Evolutionary conservation across 345 rosid species (phyloP).

Genomic region (Ceriops tagal): DNA sequence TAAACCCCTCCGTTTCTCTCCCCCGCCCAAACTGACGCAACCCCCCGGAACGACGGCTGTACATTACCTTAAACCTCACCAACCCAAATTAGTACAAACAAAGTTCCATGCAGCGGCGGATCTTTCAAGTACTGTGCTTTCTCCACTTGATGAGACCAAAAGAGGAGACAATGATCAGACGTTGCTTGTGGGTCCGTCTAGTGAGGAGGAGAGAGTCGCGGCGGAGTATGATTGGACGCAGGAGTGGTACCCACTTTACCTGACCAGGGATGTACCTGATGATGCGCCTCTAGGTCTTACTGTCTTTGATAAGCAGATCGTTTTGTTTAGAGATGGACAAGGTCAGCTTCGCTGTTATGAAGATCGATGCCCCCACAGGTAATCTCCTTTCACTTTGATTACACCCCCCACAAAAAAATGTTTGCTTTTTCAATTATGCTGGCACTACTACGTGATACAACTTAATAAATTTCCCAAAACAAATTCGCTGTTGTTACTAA

Average conservation of each 20-base stretch:
- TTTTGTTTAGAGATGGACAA: constrained; percentile 68
- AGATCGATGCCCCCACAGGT: constrained; percentile 98
- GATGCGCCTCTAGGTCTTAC: constrained; percentile 92
- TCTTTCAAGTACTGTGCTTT: constrained; percentile 13
- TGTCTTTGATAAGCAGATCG: constrained; percentile 75
- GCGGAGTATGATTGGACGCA: constrained; percentile 78
- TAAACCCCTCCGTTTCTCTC: constrained; percentile 11
- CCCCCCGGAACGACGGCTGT: background rate
- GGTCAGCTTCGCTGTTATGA: constrained; percentile 63
- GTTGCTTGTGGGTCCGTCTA: constrained; percentile 27
- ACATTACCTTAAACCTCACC: background rate
- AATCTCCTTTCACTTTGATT: background rate
- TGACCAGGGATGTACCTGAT: constrained; percentile 68
- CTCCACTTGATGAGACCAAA: constrained; percentile 8
- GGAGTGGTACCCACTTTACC: constrained; percentile 94
- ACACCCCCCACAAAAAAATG: no score
- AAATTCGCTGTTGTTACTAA: no score
- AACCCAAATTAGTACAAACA: background rate
- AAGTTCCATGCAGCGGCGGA: constrained; percentile 36
- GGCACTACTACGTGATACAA: no score
- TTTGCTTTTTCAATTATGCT: no score
- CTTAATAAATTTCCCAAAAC: no score
- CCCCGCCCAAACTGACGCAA: constrained; percentile 3
- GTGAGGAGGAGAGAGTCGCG: constrained; percentile 44
- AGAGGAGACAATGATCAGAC: constrained; percentile 23